Base-by-base conservation (phyloP, 257 asterid species). In the Lantana camara region DNA sequence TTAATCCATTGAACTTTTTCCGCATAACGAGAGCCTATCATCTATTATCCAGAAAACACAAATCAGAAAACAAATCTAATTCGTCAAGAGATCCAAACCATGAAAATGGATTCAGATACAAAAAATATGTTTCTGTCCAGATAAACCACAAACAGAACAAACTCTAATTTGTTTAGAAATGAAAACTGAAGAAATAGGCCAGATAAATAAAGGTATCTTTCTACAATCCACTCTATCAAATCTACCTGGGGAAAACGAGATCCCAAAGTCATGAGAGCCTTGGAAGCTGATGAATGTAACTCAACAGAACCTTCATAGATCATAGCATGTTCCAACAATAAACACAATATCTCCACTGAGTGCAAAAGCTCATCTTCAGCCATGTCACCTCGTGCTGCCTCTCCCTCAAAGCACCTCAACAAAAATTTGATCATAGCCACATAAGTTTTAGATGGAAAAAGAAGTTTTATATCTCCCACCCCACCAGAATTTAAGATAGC, bases 281-380 rank as follows among this genome's bases (percentile, higher is more conserved):
- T 88, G 64, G 99, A 90, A 74, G 97, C 92, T 72, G 89, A 83
- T 51, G 95, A 85, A 64, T 87, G 97, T 89, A 94, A 80, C 85
- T 88, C 95, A 37, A 83, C 83, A 63, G 99, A 94, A 68, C 96
- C 99, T 72, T 90, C 94, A 42, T 82, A 73, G 42, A 76, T 78
- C 97, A 94, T 87, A 54, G 95, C 95, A 81, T 84, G 81, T 74
- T 94, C 99, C 54, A 94, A 75, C 64, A 94, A 83, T 63, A 82
- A 66, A 67, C 94, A 88, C 41, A 94, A 73, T 65, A 75, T 77
- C 73, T 84, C 91, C 56, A 80, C 91, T 45, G 88, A 78, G 42
- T 53, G 74, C 40, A 66, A 50, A 70, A 78, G 69, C 23, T 69
- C 89, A 54, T 72, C 84, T 70, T 75, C 79, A 5, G 70, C 34